These are phyloP conservation scores for Beauveria sp. DNA, from an alignment of 2,329 filamentous ascomycete species.

Conservation along the genomic window DNA sequence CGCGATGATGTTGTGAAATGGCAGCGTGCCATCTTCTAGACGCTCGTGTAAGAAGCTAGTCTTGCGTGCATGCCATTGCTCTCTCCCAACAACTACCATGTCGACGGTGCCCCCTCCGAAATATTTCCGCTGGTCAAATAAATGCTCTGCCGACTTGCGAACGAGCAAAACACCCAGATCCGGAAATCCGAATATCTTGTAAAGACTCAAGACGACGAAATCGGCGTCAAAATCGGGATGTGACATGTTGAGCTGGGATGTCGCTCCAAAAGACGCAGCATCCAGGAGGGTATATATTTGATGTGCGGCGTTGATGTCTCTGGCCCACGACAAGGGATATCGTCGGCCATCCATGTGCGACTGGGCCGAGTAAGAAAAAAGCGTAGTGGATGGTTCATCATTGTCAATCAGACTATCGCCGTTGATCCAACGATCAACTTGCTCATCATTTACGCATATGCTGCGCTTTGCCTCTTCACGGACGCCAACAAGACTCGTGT, in stretches of 20 bases:
- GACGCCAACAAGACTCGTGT: conserved; percentile 80
- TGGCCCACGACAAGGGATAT: conserved; percentile 63
- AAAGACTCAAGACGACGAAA: conserved; percentile 81
- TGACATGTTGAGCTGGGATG: conserved; percentile 65
- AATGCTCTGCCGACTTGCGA: conserved; percentile 56
- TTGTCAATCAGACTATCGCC: conserved; percentile 25
- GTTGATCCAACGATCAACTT: conserved; percentile 58
- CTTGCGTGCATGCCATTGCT: conserved; percentile 79
- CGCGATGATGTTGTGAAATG: conserved; percentile 84
- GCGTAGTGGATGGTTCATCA: conserved; percentile 21
- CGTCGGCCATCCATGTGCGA: conserved; percentile 86
- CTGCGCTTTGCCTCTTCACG: conserved; percentile 62
- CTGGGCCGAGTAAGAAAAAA: conserved; percentile 81
- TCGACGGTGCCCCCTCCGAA: conserved; percentile 96
- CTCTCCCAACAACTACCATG: conserved; percentile 69
- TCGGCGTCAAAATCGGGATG: conserved; percentile 60
- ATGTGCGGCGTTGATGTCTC: conserved; percentile 31
- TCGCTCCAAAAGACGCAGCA: conserved; percentile 73
- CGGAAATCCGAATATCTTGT: conserved; percentile 98
- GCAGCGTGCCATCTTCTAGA: conserved; percentile 85
- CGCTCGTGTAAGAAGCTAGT: conserved; percentile 64
- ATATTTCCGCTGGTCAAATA: conserved; percentile 64
- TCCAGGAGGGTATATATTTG: conserved; percentile 66
- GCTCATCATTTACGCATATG: conserved; percentile 57
- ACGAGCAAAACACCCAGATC: conserved; percentile 83